Percentiles rank a stretch among this genome's conserved stretches.
phyloP scores from a whole-genome alignment of 768 basidiomycete species.

The Tricholoma saponaceum region DNA sequence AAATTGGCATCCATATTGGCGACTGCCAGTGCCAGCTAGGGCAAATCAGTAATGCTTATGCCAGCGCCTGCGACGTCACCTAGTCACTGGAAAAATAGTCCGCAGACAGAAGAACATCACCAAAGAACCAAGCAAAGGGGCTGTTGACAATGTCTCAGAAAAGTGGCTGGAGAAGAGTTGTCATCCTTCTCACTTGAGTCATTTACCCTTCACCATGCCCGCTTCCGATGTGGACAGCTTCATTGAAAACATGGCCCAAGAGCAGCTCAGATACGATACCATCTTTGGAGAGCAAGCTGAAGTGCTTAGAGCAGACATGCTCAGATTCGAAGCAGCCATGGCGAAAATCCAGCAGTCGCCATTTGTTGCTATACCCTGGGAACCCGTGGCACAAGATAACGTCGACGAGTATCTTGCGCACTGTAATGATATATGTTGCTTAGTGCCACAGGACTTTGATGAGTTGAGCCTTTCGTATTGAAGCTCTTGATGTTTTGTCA shows the following conservation, averaged over 20 bases:
- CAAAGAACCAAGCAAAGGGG: too few species aligned
- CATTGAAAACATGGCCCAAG: not conserved
- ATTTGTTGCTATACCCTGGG: not conserved
- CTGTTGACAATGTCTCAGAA: too few species aligned
- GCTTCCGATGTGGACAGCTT: not conserved
- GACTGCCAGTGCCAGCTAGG: too few species aligned
- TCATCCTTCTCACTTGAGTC: too few species aligned
- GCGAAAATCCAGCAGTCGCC: not conserved
- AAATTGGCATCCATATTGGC: too few species aligned
- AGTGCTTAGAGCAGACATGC: not conserved
- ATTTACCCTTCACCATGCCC: too few species aligned
- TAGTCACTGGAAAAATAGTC: too few species aligned
- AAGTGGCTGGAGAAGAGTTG: too few species aligned
- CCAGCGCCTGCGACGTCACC: too few species aligned
- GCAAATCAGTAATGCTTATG: too few species aligned
- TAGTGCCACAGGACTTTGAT: not conserved
- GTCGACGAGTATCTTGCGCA: not conserved
- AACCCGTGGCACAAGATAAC: not conserved
- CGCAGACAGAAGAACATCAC: too few species aligned
- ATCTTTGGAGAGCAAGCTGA: not conserved
- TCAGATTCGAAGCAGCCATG: not conserved
- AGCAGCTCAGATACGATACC: not conserved
- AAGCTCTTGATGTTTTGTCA: not conserved
- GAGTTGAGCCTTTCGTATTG: not conserved
- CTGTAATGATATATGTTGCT: not conserved